Conservation (phyloP, 768 basidiomycete genomes). For the Filobasidium wieringae region DNA sequence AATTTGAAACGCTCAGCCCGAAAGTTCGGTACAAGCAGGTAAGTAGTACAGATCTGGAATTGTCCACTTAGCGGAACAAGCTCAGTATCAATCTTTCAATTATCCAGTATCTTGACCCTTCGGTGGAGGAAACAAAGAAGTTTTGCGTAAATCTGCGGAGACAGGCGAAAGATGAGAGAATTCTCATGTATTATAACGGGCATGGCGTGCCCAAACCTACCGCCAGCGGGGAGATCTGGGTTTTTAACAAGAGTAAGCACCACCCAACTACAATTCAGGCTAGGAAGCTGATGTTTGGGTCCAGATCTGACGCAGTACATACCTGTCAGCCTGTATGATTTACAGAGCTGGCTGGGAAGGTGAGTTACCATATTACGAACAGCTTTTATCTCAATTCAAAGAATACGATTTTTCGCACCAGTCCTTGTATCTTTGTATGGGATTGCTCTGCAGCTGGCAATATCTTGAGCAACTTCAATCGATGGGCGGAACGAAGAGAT, state of each 20-base stretch:
- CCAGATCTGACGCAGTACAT: conserved; percentile 89
- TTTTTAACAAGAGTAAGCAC: conserved; percentile 65
- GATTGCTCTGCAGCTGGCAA: conserved; percentile 97
- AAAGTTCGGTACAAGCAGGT: conserved; percentile 79
- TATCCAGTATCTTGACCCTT: conserved; percentile 73
- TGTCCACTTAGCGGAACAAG: neutral
- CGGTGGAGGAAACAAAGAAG: conserved; percentile 80
- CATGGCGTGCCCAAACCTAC: conserved; percentile 98
- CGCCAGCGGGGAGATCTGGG: conserved; percentile 88
- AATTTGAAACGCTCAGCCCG: conserved; percentile 88
- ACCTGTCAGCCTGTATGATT: conserved; percentile 82
- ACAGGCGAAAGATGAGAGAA: conserved; percentile 82
- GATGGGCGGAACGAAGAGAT: conserved; percentile 40
- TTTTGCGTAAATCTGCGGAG: conserved; percentile 73
- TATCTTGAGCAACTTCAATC: conserved; percentile 76
- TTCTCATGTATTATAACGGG: conserved; percentile 94
- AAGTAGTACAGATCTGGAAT: conserved; percentile 13
- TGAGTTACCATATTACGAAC: conserved; percentile 15
- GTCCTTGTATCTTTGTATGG: conserved; percentile 96
- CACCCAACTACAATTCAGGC: neutral
- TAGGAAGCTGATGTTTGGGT: neutral
- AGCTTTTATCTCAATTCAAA: neutral
- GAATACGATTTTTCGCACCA: conserved; percentile 23
- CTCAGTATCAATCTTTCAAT: neutral
- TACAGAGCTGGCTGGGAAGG: conserved; percentile 78